Conservation (phyloP, 495 filamentous ascomycete genomes). For the Neurospora pannonica region DNA sequence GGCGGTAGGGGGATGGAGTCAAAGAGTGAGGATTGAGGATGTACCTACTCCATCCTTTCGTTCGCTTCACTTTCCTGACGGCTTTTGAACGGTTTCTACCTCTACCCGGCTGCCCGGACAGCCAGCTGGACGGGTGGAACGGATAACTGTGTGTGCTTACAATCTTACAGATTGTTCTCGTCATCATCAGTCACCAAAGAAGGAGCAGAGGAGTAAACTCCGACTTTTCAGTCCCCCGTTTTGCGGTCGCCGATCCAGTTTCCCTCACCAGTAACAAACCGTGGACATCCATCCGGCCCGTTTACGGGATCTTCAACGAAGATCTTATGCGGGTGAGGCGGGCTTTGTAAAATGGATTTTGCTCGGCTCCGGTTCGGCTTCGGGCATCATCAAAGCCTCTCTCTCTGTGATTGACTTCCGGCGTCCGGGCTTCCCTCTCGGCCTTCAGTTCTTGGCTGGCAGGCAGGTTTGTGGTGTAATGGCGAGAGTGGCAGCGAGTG, state of each 20-base stretch:
- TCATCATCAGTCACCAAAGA: not conserved
- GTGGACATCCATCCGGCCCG: not conserved
- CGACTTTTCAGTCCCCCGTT: not conserved
- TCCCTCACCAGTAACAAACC: not conserved
- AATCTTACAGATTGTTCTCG: too few relatives aligned
- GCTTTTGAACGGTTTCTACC: not conserved
- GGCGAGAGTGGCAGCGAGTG: too few relatives aligned
- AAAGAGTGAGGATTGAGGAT: not conserved
- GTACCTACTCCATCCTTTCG: not conserved
- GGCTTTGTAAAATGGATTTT: not conserved
- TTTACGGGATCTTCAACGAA: not conserved
- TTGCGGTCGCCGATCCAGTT: not conserved
- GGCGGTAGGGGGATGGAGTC: not conserved
- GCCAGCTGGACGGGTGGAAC: not conserved
- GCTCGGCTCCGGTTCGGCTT: not conserved
- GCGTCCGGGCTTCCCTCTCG: not conserved
- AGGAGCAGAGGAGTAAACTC: not conserved
- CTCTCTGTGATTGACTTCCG: not conserved
- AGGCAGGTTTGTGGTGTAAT: not conserved
- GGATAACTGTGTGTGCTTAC: too few relatives aligned
- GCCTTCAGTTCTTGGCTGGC: not conserved
- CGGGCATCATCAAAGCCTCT: too few relatives aligned
- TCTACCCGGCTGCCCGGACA: too few relatives aligned
- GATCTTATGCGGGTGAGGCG: not conserved
- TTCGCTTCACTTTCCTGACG: not conserved